phyloP scores from a whole-genome alignment of 2,329 filamentous ascomycete genomes.

The Exophiala viscosa region DNA sequence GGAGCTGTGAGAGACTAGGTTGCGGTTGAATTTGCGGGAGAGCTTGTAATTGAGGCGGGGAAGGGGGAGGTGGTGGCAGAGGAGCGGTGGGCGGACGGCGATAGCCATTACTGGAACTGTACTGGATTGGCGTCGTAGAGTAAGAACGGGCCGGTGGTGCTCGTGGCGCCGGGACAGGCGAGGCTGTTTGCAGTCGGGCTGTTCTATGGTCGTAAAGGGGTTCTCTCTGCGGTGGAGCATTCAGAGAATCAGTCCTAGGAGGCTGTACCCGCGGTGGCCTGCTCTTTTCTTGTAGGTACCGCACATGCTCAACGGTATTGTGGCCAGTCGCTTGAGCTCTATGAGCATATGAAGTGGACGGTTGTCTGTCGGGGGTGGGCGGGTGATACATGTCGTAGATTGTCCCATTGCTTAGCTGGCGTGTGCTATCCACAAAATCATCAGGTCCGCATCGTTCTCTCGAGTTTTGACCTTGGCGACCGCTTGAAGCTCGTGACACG shows the following conservation, averaged over 20 bases:
- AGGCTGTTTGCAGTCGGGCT: no score
- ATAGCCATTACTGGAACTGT: no score
- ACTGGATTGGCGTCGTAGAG: no score
- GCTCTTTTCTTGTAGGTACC: conserved; percentile 20
- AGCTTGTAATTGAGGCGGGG: conserved; percentile 4
- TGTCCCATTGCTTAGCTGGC: conserved; percentile 15
- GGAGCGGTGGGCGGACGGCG: neutral
- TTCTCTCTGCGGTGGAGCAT: neutral
- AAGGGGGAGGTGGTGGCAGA: neutral
- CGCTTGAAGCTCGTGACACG: conserved; percentile 6
- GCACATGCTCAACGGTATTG: conserved; percentile 11
- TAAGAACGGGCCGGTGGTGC: no score
- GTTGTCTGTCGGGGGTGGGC: conserved; percentile 4
- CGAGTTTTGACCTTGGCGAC: conserved; percentile 11
- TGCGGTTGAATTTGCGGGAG: neutral
- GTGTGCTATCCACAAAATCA: conserved; percentile 11
- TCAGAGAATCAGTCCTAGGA: conserved; percentile 12
- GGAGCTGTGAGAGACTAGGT: neutral
- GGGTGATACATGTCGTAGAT: conserved; percentile 23
- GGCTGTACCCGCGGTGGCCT: conserved; percentile 12
- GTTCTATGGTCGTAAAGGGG: neutral
- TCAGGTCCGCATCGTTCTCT: conserved; percentile 21
- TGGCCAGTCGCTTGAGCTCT: conserved; percentile 9
- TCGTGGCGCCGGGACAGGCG: no score
- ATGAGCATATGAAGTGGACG: conserved; percentile 16